Evolutionary conservation across 1,284 basidiomycete genomes (phyloP), one percentile per base, ranked within the genome.

Genomic region (Vanrija pseudolonga): DNA sequence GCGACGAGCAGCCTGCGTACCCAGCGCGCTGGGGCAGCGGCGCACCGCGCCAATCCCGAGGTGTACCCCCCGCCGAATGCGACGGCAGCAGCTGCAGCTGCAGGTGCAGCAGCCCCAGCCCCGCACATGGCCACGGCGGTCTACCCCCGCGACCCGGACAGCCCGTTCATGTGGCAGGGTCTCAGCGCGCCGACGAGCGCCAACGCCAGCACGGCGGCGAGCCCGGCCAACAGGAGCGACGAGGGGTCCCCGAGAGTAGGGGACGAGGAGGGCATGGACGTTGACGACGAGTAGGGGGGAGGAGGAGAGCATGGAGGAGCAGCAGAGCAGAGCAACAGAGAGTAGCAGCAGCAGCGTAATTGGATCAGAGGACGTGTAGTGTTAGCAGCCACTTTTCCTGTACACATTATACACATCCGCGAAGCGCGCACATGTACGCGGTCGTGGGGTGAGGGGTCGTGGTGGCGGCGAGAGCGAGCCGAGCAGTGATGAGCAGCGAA

Each of bases 91-190:
- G 14, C 40, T 7, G 45, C 51, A 17, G 41, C 49, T 26, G 37
- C 24, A 18, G 58, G 44, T 12, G 45, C 45, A 38, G 46, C 51
- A 18, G 58, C 47, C 17, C 45, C 45, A 38, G 46, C 51, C 45
- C 45, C 46, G 12, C 45, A 42, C 12, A 50, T 61, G 43, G 47
- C 60, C 20, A 65, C 63, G 9, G 60, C 62, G 39, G 63, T 68
- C 14, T 68, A 64, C 48, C 66, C 63, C 8, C 56, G 66, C 20
- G 66, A 68, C 58, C 66, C 66, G 14, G 62, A 68, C 42, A 53
- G 52, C 17, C 55, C 51, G 43, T 55, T 54, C 28, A 26, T 63
- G 38, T 57, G 60, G 61, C 22, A 22, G 23, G 20, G 32, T 32
- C 24, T 11, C 15, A 22, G n/a, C 14, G 32, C 32, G 28, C 41